Evolutionary conservation across 495 filamentous ascomycete genomes (phyloP).

Genomic region (Lasiosphaeriaceae sp.): DNA sequence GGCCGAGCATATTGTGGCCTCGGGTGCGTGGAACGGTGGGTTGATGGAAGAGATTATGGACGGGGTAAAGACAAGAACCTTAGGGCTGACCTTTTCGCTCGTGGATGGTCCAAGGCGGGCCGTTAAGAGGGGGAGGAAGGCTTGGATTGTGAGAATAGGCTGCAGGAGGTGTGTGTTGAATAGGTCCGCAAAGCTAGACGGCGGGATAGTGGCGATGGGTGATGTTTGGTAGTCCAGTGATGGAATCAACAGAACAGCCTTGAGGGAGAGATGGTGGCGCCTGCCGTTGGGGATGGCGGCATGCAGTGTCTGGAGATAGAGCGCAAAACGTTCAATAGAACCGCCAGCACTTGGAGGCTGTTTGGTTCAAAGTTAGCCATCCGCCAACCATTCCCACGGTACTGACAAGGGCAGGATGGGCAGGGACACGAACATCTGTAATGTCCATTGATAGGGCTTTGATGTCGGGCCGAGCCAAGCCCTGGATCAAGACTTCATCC

Average conservation of each 20-base stretch:
- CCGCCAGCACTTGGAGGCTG: slow-evolving; percentile 48
- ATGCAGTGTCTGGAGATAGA: slow-evolving; percentile 67
- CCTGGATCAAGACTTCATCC: slow-evolving; percentile 76
- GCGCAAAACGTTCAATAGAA: slow-evolving; percentile 61
- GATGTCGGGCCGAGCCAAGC: slow-evolving; percentile 73
- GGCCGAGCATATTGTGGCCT: slow-evolving; percentile 72
- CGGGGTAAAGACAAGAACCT: slow-evolving; percentile 77
- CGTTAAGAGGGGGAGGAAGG: slow-evolving; percentile 78
- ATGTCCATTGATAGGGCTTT: slow-evolving; percentile 78
- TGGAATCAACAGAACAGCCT: slow-evolving; percentile 74
- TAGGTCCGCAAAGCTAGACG: slow-evolving; percentile 78
- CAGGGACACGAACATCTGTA: slow-evolving; percentile 53
- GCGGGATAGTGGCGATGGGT: slow-evolving; percentile 76
- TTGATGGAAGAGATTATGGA: slow-evolving; percentile 78
- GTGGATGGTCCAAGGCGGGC: slow-evolving; percentile 40
- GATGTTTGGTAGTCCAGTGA: slow-evolving; percentile 66
- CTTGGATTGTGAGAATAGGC: slow-evolving; percentile 81
- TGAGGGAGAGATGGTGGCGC: slow-evolving; percentile 68
- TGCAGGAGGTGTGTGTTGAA: slow-evolving; percentile 88
- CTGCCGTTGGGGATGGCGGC: slow-evolving; percentile 66
- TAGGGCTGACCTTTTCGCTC: slow-evolving; percentile 29
- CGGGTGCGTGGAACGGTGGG: slow-evolving; percentile 79
- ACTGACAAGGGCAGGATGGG: slow-evolving; percentile 10
- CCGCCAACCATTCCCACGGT: not conserved
- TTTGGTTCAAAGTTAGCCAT: not conserved